Percentiles rank a stretch among this genome's conserved stretches.
Evolutionary conservation across 129 eudicot species (phyloP).

Genomic region (sunflower (Helianthus annuus)): DNA sequence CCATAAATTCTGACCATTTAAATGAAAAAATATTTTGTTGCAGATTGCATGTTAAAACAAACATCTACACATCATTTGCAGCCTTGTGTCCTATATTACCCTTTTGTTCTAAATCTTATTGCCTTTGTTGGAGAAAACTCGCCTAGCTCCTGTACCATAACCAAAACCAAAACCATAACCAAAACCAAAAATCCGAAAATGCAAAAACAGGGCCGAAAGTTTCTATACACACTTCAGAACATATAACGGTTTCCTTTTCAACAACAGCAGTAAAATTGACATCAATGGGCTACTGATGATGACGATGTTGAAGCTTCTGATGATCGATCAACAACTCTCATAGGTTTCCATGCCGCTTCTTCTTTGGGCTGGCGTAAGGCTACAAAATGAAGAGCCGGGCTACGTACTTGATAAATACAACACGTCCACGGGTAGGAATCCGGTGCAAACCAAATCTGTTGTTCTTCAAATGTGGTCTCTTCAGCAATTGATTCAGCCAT

Average conservation of each 20-base stretch:
- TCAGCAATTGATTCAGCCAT: conserved; percentile 61
- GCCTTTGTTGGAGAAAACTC: conserved; percentile 1
- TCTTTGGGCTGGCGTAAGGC: conserved; percentile 82
- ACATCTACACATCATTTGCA: neutral
- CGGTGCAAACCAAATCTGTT: conserved; percentile 85
- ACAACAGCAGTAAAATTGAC: neutral
- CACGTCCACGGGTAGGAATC: conserved; percentile 99
- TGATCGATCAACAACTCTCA: conserved; percentile 58
- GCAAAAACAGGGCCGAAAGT: neutral
- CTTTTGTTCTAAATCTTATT: neutral
- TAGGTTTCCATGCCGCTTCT: conserved; percentile 72
- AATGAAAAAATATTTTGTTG: neutral
- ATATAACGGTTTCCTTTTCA: neutral
- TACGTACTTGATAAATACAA: conserved; percentile 73
- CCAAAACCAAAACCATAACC: neutral
- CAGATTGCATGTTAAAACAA: neutral
- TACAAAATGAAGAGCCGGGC: conserved; percentile 89
- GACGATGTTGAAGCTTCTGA: conserved; percentile 41
- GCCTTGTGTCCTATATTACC: conserved; percentile 4
- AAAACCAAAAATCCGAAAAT: neutral
- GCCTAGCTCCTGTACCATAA: neutral
- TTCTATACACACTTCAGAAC: conserved; percentile 21
- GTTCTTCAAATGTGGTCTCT: conserved; percentile 76
- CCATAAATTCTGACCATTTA: too few species aligned
- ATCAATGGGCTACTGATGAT: conserved; percentile 14